Evolutionary conservation across 129 eudicot genomes (phyloP).

Genomic region (Arctium minus): DNA sequence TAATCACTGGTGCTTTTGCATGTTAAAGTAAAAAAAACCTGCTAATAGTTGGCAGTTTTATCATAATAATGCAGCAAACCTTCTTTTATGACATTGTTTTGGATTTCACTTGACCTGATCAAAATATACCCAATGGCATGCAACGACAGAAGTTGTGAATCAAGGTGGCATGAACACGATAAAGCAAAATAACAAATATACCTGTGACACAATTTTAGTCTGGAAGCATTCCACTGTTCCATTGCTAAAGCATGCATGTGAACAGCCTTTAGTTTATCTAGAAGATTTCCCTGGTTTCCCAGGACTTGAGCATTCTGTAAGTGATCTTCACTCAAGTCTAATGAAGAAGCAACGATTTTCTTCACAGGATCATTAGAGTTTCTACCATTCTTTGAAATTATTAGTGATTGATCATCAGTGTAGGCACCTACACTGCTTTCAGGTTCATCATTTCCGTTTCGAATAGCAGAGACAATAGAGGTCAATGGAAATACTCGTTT

Average conservation of each 20-base stretch:
- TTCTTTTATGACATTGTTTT: background rate
- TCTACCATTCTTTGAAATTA: constrained; percentile 24
- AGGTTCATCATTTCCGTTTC: constrained; percentile 40
- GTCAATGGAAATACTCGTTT: constrained; percentile 21
- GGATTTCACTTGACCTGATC: background rate
- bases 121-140: background rate
- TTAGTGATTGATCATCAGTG: constrained; percentile 36
- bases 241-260: constrained; percentile 69
- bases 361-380: constrained; percentile 17
- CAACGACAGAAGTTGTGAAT: background rate
- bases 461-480: constrained; percentile 36
- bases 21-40: background rate
- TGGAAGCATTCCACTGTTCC: constrained; percentile 80
- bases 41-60: background rate
- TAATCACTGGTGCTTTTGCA: background rate
- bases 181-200: constrained; percentile 15
- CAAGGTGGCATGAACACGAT: background rate
- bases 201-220: constrained; percentile 55
- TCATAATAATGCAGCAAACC: background rate
- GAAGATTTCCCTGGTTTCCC: constrained; percentile 43
- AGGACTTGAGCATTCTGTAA: constrained; percentile 15
- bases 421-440: constrained; percentile 32
- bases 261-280: constrained; percentile 73
- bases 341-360: constrained; percentile 29
- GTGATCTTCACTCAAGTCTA: constrained; percentile 22